Conservation (phyloP, 2,329 filamentous ascomycete species). For the Fusarium continuum region DNA sequence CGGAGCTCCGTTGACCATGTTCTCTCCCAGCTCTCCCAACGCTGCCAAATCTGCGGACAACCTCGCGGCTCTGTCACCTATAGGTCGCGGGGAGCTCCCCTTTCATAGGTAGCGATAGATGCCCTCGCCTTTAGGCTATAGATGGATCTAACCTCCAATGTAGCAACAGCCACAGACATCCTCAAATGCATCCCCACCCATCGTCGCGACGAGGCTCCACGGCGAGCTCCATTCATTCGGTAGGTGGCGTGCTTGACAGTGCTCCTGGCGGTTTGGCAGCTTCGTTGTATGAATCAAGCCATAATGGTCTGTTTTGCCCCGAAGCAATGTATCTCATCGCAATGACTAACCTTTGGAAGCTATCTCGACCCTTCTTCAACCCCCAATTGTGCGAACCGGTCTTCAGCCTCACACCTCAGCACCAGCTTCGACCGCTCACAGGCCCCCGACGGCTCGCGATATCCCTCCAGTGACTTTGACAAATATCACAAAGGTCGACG, state of each 20-base stretch:
- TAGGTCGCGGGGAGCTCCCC: conserved; percentile 63
- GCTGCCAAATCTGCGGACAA: conserved; percentile 74
- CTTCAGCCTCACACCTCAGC: conserved; percentile 81
- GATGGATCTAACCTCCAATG: conserved; percentile 38
- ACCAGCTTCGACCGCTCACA: conserved; percentile 75
- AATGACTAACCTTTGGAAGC: conserved; percentile 58
- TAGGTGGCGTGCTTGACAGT: conserved; percentile 83
- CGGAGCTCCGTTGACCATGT: conserved; percentile 59
- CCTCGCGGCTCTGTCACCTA: conserved; percentile 63
- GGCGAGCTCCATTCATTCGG: conserved; percentile 86
- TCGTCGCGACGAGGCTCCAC: conserved; percentile 77
- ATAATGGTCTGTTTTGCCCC: conserved; percentile 72
- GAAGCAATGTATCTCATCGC: not conserved
- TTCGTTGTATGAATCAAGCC: conserved; percentile 74
- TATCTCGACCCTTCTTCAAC: conserved; percentile 92
- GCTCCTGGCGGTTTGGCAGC: conserved; percentile 65
- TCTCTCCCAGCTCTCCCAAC: conserved; percentile 61
- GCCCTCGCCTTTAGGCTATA: not conserved
- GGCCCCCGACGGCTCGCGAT: conserved; percentile 83
- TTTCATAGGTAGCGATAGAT: conserved; percentile 62
- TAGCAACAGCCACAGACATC: conserved; percentile 51
- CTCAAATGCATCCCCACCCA: conserved; percentile 57
- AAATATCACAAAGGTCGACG: conserved; percentile 84
- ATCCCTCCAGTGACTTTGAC: conserved; percentile 93
- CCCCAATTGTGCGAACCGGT: conserved; percentile 88